These are phyloP conservation scores for Vigna unguiculata DNA, from an alignment of 306 rosid genomes.

Conservation along the genomic window DNA sequence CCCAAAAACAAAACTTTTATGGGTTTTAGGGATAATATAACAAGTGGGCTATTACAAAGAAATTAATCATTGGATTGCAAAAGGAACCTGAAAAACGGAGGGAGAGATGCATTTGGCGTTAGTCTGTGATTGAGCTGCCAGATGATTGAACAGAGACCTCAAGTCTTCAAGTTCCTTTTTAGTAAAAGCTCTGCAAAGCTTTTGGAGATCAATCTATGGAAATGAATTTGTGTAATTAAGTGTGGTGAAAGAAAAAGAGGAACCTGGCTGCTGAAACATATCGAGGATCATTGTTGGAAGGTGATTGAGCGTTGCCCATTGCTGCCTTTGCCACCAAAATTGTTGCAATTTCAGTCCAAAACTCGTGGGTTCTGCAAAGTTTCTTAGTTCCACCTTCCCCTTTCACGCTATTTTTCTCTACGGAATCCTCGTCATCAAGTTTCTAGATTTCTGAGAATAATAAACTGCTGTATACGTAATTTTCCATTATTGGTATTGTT, in stretches of 20 bases:
- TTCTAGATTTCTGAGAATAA: background rate
- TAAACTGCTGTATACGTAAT: background rate
- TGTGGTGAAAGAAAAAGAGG: background rate
- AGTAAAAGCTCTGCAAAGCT: constrained; percentile 73
- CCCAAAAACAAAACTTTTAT: background rate
- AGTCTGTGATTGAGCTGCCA: constrained; percentile 72
- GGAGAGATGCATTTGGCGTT: constrained; percentile 57
- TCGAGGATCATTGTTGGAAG: constrained; percentile 51
- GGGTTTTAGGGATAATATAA: constrained; percentile 23
- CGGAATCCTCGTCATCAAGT: background rate
- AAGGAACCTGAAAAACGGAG: constrained; percentile 74
- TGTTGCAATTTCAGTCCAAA: background rate
- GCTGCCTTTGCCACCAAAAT: background rate
- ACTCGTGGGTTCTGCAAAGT: background rate
- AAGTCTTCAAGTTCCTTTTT: constrained; percentile 70
- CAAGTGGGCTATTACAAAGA: background rate
- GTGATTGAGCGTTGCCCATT: constrained; percentile 63
- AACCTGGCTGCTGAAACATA: constrained; percentile 79
- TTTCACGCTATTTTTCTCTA: background rate
- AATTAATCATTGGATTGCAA: constrained; percentile 19
- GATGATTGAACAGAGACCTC: constrained; percentile 58
- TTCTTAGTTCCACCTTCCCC: background rate
- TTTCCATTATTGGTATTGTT: background rate
- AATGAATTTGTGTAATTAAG: background rate
- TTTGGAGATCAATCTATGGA: constrained; percentile 1